These are phyloP conservation scores for Penicillium sp. DNA, from an alignment of 2,329 filamentous ascomycete species.

Conservation along the genomic window DNA sequence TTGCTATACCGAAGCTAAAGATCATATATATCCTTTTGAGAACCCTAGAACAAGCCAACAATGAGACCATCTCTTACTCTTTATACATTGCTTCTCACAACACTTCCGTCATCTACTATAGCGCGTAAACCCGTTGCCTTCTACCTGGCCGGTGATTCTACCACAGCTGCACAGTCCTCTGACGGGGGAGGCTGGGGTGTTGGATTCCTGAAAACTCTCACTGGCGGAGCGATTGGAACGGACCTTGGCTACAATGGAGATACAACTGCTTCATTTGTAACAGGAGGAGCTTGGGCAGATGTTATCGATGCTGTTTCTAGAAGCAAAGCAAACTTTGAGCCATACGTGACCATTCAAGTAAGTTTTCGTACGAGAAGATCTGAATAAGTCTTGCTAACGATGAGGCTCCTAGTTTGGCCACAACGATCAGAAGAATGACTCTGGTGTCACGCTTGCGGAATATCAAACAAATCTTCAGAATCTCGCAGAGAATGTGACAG, in stretches of 20 bases:
- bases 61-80: neutral
- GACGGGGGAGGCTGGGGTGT: slow-evolving; percentile 4
- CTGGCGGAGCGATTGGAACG: neutral
- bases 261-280: neutral
- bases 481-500: neutral
- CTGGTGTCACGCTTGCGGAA: neutral
- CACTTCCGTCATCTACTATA: neutral
- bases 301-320: neutral
- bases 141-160: slow-evolving; percentile 3
- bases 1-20: too few relatives aligned
- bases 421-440: slow-evolving; percentile 3
- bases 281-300: slow-evolving; percentile 2
- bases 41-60: too few relatives aligned
- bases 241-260: slow-evolving; percentile 3
- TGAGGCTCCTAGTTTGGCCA: slow-evolving; percentile 1
- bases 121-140: neutral
- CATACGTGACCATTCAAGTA: slow-evolving; percentile 5
- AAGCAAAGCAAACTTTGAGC: neutral
- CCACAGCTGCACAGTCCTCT: slow-evolving; percentile 2
- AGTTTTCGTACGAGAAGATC: too few relatives aligned
- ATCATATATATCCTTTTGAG: too few relatives aligned
- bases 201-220: slow-evolving; percentile 5
- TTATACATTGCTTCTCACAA: neutral
- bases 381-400: too few relatives aligned
- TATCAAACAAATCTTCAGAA: neutral